Evolutionary conservation across 148 eudicot genomes (phyloP), one percentile per base, ranked within the genome.

Genomic region (Suaeda aralocaspica): DNA sequence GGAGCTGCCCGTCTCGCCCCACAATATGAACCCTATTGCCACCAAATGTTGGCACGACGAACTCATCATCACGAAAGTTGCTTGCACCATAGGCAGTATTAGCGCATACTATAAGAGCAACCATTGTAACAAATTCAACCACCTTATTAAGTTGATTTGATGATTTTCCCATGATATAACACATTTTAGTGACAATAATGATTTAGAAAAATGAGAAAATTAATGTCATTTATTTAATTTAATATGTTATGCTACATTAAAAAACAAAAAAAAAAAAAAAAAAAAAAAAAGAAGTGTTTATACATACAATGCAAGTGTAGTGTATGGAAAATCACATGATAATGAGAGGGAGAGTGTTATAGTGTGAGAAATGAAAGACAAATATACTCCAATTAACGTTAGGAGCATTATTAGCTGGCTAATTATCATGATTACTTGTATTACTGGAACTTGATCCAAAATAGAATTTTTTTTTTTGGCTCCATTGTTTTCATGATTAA

Each of bases 11-110:
- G 2, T 64, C 76, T 1, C 59, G 33, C 14, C 71, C 74, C 48
- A 55, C 45, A 0, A 42, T 53, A 41, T 72, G 74, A 16, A 81
- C 83, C 59, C 82, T 66, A 1, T 66, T 19, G 18, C 70, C 88
- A 57, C 88, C 88, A 42, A 72, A 84, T 6, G 83, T 82, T 48
- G 79, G 66, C 56, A n/a, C n/a, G n/a, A 79, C 83, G 14, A 84
- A 84, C 41, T 74, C 82, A 8, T 77, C 69, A 1, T 62, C n/a
- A n/a, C n/a, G 7, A 55, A 84, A 84, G 49, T 66, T 77, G 26
- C 80, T 77, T 25, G 3, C 41, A 55, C 67, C 74, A 59, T 61
- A 30, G 41, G 69, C 76, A 21, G 34, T 70, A 46, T 46, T 1
- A n/a, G n/a, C n/a, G 18, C 58, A 39, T 19, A 71, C 49, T 34